Conservation (phyloP, 106 monocot species). For the Dendrobium catenatum region DNA sequence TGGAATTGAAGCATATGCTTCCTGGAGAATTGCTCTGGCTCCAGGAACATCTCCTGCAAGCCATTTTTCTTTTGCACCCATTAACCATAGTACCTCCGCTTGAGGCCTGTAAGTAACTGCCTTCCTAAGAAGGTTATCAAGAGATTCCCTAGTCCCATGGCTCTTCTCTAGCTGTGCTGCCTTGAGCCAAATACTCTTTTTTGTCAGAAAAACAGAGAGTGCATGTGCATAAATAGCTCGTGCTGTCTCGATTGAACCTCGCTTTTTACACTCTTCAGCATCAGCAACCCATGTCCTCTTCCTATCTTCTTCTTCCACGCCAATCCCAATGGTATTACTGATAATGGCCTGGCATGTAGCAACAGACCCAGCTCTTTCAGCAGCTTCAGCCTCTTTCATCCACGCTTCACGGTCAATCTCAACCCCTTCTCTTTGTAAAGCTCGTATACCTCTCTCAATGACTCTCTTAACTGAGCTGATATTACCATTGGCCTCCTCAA, state of each 20-base stretch:
- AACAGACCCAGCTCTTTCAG: constrained; percentile 85
- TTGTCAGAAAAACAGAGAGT: constrained; percentile 71
- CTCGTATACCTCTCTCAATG: constrained; percentile 78
- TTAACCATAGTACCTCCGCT: constrained; percentile 94
- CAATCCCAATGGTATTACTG: constrained; percentile 70
- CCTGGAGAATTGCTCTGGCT: constrained; percentile 90
- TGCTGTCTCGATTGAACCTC: constrained; percentile 94
- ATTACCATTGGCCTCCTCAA: constrained; percentile 95
- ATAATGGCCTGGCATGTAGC: constrained; percentile 91
- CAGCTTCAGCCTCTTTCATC: constrained; percentile 96
- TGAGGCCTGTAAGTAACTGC: constrained; percentile 92
- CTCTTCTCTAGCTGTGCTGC: constrained; percentile 98
- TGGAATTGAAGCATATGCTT: constrained; percentile 97
- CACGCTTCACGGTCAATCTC: constrained; percentile 90
- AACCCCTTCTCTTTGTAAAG: constrained; percentile 73
- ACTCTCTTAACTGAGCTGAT: constrained; percentile 68
- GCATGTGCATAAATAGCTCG: constrained; percentile 89
- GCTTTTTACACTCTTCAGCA: constrained; percentile 97
- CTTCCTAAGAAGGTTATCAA: constrained; percentile 77
- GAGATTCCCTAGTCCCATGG: constrained; percentile 88
- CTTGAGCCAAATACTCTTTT: constrained; percentile 99
- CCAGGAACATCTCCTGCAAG: constrained; percentile 90
- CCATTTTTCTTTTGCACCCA: constrained; percentile 99
- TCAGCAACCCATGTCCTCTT: constrained; percentile 99
- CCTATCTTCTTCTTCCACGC: constrained; percentile 91